Evolutionary conservation across 768 basidiomycete genomes (phyloP).

Genomic region (Mycena galericulata): DNA sequence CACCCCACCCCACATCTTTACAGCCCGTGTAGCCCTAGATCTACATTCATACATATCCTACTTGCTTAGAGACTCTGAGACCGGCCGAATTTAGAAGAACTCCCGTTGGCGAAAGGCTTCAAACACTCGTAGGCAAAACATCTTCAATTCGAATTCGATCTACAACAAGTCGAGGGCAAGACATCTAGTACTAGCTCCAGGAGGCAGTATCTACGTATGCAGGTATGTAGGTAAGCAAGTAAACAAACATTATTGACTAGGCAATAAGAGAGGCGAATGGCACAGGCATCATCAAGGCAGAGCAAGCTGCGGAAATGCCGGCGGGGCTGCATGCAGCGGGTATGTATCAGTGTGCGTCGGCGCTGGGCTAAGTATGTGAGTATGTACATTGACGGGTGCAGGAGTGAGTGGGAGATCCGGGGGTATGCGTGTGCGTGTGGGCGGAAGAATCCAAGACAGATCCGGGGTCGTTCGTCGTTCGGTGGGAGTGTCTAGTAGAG

Average conservation of each 20-base stretch:
- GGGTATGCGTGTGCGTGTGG: slow-evolving; percentile 2
- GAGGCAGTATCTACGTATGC: no score
- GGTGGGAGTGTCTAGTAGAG: background rate
- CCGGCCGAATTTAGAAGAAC: no score
- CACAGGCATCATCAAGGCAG: no score
- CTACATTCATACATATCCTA: slow-evolving; percentile 22
- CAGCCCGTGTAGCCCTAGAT: slow-evolving; percentile 24
- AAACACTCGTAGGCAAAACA: background rate
- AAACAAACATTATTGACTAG: slow-evolving; percentile 2
- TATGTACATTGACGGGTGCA: background rate
- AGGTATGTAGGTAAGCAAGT: no score
- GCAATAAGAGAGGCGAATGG: slow-evolving; percentile 2
- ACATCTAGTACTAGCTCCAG: background rate
- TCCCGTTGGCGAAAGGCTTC: no score
- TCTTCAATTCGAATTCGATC: background rate
- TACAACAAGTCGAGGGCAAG: background rate
- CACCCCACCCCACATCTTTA: no score
- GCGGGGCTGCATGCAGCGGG: slow-evolving; percentile 27
- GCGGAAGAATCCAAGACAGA: background rate
- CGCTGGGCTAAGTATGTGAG: background rate
- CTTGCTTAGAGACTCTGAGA: no score
- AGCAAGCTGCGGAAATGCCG: background rate
- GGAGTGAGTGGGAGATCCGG: background rate
- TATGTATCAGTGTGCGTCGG: slow-evolving; percentile 5
- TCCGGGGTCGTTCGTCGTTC: background rate